Evolutionary conservation across 441 rosid species (phyloP).

Genomic region (Jatropha multifida): DNA sequence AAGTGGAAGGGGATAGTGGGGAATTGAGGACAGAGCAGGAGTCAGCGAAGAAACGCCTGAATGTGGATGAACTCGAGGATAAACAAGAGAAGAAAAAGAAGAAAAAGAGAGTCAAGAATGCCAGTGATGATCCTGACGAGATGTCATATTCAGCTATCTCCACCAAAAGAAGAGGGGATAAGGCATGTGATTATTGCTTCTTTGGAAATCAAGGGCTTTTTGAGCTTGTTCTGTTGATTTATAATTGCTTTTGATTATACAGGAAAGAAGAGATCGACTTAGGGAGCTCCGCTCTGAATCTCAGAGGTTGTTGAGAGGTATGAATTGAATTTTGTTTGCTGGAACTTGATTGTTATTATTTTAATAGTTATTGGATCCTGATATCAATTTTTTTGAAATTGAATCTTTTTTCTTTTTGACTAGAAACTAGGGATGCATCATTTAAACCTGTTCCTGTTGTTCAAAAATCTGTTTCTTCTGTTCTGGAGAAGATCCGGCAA

Average conservation of each 20-base stretch:
- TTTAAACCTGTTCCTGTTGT: constrained; percentile 69
- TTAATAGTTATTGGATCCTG: not conserved
- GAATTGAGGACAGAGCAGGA: constrained; percentile 18
- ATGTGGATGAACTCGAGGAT: constrained; percentile 23
- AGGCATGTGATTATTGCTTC: constrained; percentile 35
- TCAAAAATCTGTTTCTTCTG: constrained; percentile 74
- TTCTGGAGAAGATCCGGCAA: constrained; percentile 80
- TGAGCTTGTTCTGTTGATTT: not conserved
- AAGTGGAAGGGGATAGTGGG: constrained; percentile 6
- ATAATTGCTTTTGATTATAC: constrained; percentile 17
- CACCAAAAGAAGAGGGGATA: constrained; percentile 48
- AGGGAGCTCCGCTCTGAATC: constrained; percentile 73
- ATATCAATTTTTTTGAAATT: not conserved
- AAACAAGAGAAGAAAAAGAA: constrained; percentile 32
- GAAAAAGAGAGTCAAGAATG: constrained; percentile 39
- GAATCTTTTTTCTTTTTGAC: not conserved
- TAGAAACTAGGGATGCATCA: constrained; percentile 80
- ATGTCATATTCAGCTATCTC: constrained; percentile 29
- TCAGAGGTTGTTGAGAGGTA: constrained; percentile 92
- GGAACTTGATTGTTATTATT: not conserved
- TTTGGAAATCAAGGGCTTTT: constrained; percentile 2
- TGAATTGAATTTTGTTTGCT: not conserved
- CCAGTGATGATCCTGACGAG: constrained; percentile 40
- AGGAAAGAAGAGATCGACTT: constrained; percentile 70
- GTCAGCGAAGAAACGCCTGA: constrained; percentile 20